Conservation (phyloP, 108 stramenopile species). For the Seminavis robusta region DNA sequence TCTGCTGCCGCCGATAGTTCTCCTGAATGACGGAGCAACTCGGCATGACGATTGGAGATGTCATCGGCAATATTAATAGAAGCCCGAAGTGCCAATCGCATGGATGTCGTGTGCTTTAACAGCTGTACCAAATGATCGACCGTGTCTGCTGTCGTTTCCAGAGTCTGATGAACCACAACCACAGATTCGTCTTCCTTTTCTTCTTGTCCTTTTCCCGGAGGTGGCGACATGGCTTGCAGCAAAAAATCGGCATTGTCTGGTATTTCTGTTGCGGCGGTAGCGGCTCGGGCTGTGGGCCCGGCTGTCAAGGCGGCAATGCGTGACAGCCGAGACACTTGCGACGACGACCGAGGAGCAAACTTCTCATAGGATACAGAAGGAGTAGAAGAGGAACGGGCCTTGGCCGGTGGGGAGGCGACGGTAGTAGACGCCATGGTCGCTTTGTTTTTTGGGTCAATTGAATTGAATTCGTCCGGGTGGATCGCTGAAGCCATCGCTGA, state of each 20-base stretch:
- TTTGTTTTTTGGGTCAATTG: no score
- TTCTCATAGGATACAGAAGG: constrained; percentile 78
- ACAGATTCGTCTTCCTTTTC: background rate
- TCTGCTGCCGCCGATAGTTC: constrained; percentile 88
- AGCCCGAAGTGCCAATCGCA: constrained; percentile 63
- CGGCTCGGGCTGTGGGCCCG: constrained; percentile 40
- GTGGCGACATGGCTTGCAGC: constrained; percentile 40
- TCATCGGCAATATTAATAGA: constrained; percentile 77
- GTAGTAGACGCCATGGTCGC: no score
- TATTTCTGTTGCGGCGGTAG: constrained; percentile 7
- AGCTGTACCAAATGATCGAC: constrained; percentile 38
- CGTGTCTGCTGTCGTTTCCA: constrained; percentile 1
- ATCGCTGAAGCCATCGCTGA: no score
- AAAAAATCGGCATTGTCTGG: constrained; percentile 4
- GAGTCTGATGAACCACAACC: no score
- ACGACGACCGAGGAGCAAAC: constrained; percentile 70
- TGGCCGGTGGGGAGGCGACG: no score
- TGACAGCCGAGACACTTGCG: constrained; percentile 54
- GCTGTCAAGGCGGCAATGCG: constrained; percentile 73
- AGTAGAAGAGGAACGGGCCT: no score
- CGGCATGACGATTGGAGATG: constrained; percentile 74
- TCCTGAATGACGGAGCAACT: constrained; percentile 74
- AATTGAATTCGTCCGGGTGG: no score
- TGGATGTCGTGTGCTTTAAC: constrained; percentile 57
- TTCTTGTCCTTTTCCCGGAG: constrained; percentile 18